Conservation (phyloP, 208 protist species). For the Trypanosoma caninum region DNA sequence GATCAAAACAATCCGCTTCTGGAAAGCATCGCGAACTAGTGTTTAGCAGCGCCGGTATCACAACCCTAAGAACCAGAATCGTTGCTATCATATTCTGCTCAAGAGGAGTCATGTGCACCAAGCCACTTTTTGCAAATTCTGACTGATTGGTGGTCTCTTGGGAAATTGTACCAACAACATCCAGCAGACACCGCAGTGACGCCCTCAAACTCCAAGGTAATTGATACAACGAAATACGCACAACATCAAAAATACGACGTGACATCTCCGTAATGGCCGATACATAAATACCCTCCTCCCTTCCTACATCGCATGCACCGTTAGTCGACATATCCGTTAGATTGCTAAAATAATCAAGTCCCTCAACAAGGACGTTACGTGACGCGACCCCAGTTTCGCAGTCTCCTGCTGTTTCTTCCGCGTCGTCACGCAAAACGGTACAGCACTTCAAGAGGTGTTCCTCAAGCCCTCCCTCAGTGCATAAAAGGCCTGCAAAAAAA, state of each 20-base stretch:
- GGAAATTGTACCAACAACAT: not conserved
- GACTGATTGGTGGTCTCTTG: not conserved
- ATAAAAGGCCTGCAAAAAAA: constrained; percentile 17
- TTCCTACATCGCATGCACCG: not conserved
- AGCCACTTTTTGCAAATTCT: not conserved
- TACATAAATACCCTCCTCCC: not conserved
- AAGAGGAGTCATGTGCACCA: constrained; percentile 16
- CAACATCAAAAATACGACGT: constrained; percentile 9
- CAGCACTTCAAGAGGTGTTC: constrained; percentile 19
- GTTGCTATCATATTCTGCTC: constrained; percentile 41
- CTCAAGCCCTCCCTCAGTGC: constrained; percentile 16
- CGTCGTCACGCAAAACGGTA: constrained; percentile 1
- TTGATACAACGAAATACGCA: not conserved
- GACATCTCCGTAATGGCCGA: constrained; percentile 2
- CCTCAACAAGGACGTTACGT: constrained; percentile 1
- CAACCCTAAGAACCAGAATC: constrained; percentile 28
- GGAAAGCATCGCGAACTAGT: constrained; percentile 28
- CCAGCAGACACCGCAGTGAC: not conserved
- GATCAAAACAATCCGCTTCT: constrained; percentile 25
- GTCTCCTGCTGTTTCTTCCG: not conserved
- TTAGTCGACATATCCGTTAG: not conserved
- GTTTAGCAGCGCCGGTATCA: constrained; percentile 32
- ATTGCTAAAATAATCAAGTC: constrained; percentile 16
- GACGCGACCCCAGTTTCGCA: not conserved
- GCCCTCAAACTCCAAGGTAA: constrained; percentile 16